Evolutionary conservation across 768 basidiomycete species (phyloP), one percentile per base, ranked within the genome.

Genomic region (Russula ochroleuca): DNA sequence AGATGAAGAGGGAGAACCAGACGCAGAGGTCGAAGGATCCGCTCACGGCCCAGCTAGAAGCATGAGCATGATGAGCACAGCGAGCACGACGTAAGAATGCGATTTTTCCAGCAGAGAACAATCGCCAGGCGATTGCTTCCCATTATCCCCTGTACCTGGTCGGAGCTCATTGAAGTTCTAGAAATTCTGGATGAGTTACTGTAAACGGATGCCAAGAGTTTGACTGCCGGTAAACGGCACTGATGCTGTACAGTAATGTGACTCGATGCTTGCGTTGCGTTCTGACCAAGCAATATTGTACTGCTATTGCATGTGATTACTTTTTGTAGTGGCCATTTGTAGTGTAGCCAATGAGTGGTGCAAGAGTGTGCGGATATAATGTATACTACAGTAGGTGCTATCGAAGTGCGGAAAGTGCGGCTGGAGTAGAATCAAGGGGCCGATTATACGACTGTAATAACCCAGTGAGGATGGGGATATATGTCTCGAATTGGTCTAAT

Each of bases 31-130:
- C 9, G 68, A 68, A 47, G 66, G 59, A 19, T 57, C 64, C 21
- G 64, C 64, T 0, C 59, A 65, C 23, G 64, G 64, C 15, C 64
- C 64, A 0, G 64, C 64, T 19, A 65, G 64, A 53, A 65, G 64
- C 21, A 38, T 59, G 6, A 65, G 64, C 40, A 45, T 43, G 25
- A 61, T 51, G 54, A 65, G 59, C 64, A 45, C 63, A n/a, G 10
- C 9, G 54, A 65, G 59, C 64, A 45, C 63, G 43, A 10, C 9
- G 56, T 57, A 50, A 62, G 48, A 57, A 43, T 14, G 6, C 15
- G 19, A 38, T 56, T 48, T 33, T 50, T 47, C n/a, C 9, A 7
- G 1, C 31, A 13, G 23, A 14, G 45, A 37, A 47, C 53, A 56
- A 52, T 48, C 35, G 41, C 41, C 7, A 28, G 7, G 56, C 45